Base-by-base conservation (phyloP, 2,329 filamentous ascomycete genomes). In the Laburnicola sp. region DNA sequence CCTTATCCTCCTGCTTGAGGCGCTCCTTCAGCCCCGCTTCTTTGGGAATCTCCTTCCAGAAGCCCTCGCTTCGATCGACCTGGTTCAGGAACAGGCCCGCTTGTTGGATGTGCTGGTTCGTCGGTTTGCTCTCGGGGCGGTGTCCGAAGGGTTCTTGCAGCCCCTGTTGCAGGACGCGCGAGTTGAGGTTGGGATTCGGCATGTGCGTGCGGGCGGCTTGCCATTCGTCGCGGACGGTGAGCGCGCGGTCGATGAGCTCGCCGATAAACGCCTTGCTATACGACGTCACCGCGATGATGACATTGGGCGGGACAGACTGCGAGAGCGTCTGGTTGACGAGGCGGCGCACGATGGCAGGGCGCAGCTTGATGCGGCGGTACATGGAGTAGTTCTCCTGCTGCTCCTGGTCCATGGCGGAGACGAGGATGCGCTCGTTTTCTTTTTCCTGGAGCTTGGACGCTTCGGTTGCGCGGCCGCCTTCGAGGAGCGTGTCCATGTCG, bases 261-360 rank as follows among this genome's bases (percentile, higher is more conserved):
- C 87, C 88, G 3, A 88, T 82, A 68, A 89, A 91, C 54, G 89
- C 80, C 72, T 93, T 93, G 41, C 86, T 85, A 21, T 89, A 87
- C 0, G 86, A 84, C 42, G 85, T 86, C 65, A 92, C 86, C n/a
- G 87, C 86, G 22, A 87, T 84, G 54, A 89, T 86, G 43, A 91
- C 86, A 60, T 83, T 87, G 21, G 82, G 79, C 0, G 87, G 87
- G 0, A 90, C 88, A 1, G 87, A 91, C 68, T 92, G 89, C 0
- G 87, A 90, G 6, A 91, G 86, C 1, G 88, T 90, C 51, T 88
- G 87, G 65, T 92, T 93, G 67, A 91, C 86, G 54, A 92, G 82
- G 81, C 86, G 81, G 66, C 88, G 82, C 50, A 91, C 86, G 16
- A 86, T 84, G 5, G 84, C 80, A 58, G 87, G 85, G 22, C 83